Percentiles rank a stretch among this genome's conserved stretches.
Conservation (phyloP, 805 yeast species). For the Isabelozyma heimii region DNA sequence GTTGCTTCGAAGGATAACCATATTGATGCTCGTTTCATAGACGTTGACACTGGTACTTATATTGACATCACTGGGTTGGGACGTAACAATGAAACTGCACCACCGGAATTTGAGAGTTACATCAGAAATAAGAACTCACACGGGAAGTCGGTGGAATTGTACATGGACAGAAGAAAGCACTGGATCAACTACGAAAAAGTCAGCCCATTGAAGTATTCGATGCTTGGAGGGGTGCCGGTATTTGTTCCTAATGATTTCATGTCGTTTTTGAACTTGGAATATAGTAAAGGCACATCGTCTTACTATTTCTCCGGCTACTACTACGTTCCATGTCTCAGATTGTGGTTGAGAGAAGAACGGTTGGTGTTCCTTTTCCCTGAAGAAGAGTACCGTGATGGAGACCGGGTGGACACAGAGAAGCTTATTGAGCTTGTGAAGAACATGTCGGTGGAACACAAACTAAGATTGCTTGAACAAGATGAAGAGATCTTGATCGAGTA, state of each 20-base stretch:
- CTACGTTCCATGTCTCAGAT: conserved; percentile 21
- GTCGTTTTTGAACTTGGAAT: conserved; percentile 25
- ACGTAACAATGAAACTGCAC: conserved; percentile 15
- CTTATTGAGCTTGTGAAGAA: conserved; percentile 9
- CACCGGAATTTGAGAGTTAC: conserved; percentile 14
- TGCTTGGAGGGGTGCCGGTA: conserved; percentile 52
- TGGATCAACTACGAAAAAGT: conserved; percentile 34
- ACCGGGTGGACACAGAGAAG: conserved; percentile 9
- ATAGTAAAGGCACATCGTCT: conserved; percentile 19
- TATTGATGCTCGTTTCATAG: conserved; percentile 50
- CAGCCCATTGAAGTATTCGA: conserved; percentile 50
- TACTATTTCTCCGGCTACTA: conserved; percentile 17
- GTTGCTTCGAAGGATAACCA: conserved; percentile 18
- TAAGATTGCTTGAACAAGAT: conserved; percentile 16
- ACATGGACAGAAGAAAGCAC: conserved; percentile 33
- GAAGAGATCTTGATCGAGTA: conserved; percentile 23
- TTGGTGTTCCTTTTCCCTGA: conserved; percentile 11
- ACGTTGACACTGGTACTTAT: conserved; percentile 53
- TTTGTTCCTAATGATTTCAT: conserved; percentile 26
- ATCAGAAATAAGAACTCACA: conserved; percentile 16
- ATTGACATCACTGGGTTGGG: conserved; percentile 51
- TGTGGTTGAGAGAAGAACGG: conserved; percentile 17
- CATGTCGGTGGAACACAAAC: conserved; percentile 19
- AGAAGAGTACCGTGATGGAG: conserved; percentile 8
- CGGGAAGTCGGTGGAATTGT: conserved; percentile 17